Percentiles rank a stretch among this genome's conserved stretches.
phyloP scores from a whole-genome alignment of 2,329 filamentous ascomycete species.

The Botrytis elliptica region DNA sequence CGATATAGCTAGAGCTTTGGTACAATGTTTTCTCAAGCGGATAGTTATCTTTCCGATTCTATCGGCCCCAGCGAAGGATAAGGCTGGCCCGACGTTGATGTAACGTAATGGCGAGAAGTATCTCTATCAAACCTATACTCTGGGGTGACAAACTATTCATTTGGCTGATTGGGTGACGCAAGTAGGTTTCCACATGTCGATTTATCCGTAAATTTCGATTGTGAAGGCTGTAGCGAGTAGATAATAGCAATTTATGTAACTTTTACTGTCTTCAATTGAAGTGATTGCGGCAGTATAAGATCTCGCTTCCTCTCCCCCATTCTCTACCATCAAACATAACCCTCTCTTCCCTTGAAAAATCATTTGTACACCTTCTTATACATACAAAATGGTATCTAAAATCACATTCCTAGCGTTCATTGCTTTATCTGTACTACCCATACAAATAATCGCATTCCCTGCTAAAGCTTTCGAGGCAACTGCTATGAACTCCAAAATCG shows the following conservation, averaged over 20 bases:
- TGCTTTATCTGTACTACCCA: background rate
- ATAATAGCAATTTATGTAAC: background rate
- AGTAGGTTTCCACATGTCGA: background rate
- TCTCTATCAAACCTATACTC: background rate
- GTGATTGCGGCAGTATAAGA: background rate
- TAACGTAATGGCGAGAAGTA: background rate
- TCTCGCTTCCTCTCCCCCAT: background rate
- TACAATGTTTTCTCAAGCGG: background rate
- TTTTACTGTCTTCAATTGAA: background rate
- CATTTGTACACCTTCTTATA: background rate
- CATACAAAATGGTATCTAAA: background rate
- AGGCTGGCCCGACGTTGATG: background rate
- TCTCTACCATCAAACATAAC: background rate
- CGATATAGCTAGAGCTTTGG: background rate
- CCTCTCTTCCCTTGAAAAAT: background rate
- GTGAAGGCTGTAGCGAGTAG: background rate
- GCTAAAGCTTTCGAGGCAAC: conserved; percentile 22
- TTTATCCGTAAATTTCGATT: background rate
- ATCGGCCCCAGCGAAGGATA: background rate
- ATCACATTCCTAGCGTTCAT: background rate
- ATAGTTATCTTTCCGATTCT: conserved; percentile 9
- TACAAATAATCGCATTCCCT: conserved; percentile 3
- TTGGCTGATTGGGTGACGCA: background rate
- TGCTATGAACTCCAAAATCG: conserved; percentile 7
- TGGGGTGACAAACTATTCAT: background rate